phyloP scores from a whole-genome alignment of 176 grass and related monocot genomes.

The Hsuehochloa calcarea region DNA sequence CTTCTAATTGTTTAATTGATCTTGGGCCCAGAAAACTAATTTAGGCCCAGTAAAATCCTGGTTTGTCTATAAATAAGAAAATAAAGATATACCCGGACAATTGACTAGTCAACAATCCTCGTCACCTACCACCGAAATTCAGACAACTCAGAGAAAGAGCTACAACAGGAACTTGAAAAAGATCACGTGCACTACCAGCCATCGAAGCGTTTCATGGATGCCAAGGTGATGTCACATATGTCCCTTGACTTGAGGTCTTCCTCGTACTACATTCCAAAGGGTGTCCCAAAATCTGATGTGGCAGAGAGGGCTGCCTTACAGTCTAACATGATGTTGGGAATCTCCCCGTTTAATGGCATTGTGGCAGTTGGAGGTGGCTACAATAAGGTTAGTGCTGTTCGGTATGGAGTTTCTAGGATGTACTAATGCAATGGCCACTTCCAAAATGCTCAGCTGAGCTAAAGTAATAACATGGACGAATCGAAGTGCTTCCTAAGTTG shows the following conservation, averaged over 20 bases:
- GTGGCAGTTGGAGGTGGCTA: conserved; percentile 56
- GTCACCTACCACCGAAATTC: conserved; percentile 49
- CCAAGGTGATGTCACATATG: conserved; percentile 50
- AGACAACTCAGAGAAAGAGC: conserved; percentile 44
- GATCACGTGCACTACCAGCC: conserved; percentile 59
- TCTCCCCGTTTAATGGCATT: conserved; percentile 63
- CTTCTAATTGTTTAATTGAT: too few species aligned
- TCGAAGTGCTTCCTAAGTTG: conserved; percentile 15
- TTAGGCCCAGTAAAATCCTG: too few species aligned
- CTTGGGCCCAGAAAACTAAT: too few species aligned
- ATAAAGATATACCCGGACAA: too few species aligned
- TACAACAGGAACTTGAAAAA: conserved; percentile 50
- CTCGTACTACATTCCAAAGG: conserved; percentile 56
- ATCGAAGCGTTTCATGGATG: conserved; percentile 52
- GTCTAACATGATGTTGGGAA: conserved; percentile 56
- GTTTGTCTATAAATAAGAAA: too few species aligned
- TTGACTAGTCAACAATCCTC: too few species aligned
- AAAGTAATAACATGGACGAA: conserved; percentile 30
- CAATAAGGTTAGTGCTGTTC: conserved; percentile 65
- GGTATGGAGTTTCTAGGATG: conserved; percentile 84
- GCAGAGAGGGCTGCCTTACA: conserved; percentile 44
- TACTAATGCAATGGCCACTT: conserved; percentile 46
- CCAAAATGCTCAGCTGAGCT: conserved; percentile 21
- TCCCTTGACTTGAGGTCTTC: conserved; percentile 57
- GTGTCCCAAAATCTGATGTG: conserved; percentile 43